phyloP scores from a whole-genome alignment of 768 basidiomycete genomes.

The Tricholoma saponaceum region DNA sequence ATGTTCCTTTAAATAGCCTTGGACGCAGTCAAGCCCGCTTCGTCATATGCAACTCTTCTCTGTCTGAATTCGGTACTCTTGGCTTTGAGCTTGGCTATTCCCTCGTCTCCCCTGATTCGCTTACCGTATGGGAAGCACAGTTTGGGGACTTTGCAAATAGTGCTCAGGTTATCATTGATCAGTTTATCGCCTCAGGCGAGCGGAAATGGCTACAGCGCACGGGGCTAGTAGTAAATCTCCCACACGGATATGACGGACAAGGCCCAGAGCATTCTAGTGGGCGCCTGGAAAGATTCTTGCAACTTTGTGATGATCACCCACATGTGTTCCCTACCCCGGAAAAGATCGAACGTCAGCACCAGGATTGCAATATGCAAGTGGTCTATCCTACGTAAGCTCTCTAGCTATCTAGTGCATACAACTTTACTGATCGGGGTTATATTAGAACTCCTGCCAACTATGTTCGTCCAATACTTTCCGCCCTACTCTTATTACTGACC shows the following conservation, averaged over 20 bases:
- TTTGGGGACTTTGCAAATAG: slow-evolving; percentile 99
- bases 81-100: slow-evolving; percentile 99
- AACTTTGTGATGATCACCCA: slow-evolving; percentile 97
- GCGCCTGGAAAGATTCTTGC: slow-evolving; percentile 92
- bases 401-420: neutral
- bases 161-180: slow-evolving; percentile 97
- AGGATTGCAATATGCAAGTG: slow-evolving; percentile 99
- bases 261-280: slow-evolving; percentile 98
- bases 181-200: slow-evolving; percentile 97
- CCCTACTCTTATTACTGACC: slow-evolving; percentile 3
- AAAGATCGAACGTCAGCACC: slow-evolving; percentile 92
- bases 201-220: slow-evolving; percentile 96
- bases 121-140: slow-evolving; percentile 98
- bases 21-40: slow-evolving; percentile 87
- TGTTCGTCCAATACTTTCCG: slow-evolving; percentile 32
- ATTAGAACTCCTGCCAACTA: slow-evolving; percentile 93
- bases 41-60: slow-evolving; percentile 93
- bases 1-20: slow-evolving; percentile 85
- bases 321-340: slow-evolving; percentile 82
- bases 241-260: slow-evolving; percentile 98
- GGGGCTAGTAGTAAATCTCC: slow-evolving; percentile 83
- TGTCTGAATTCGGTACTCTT: slow-evolving; percentile 92
- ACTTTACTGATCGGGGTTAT: slow-evolving; percentile 10
- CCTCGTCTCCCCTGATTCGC: slow-evolving; percentile 86
- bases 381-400: slow-evolving; percentile 86